phyloP scores from a whole-genome alignment of 352 stramenopile species.

The Globisporangium paroecandrum region DNA sequence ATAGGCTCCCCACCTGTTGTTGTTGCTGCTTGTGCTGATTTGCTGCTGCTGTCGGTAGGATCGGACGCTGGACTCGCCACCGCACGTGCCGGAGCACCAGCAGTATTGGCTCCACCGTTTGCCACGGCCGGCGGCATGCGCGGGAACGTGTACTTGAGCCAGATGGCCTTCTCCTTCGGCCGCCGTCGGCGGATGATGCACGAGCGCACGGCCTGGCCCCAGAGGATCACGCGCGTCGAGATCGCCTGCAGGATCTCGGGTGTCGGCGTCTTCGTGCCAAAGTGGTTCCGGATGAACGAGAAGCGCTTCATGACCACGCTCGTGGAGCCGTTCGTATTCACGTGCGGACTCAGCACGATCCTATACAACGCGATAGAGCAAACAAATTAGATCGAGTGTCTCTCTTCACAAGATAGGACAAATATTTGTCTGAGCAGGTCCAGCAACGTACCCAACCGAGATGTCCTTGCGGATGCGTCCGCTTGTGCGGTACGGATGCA shows the following conservation, averaged over 20 bases:
- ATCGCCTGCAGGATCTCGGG: constrained; percentile 57
- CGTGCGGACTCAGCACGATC: constrained; percentile 40
- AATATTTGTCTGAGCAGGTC: too few species aligned
- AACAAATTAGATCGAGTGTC: neutral
- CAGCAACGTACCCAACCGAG: constrained; percentile 36
- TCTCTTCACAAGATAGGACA: neutral
- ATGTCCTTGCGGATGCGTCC: constrained; percentile 59
- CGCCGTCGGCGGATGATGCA: constrained; percentile 41
- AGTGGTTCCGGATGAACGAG: constrained; percentile 65
- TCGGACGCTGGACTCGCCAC: too few species aligned
- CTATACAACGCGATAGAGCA: constrained; percentile 5
- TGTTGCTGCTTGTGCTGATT: too few species aligned
- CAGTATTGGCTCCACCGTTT: neutral
- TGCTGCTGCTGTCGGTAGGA: too few species aligned
- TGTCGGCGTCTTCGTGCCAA: constrained; percentile 34
- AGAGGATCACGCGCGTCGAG: constrained; percentile 63
- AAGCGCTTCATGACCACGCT: constrained; percentile 64
- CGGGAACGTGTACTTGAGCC: constrained; percentile 38
- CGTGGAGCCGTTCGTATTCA: constrained; percentile 30
- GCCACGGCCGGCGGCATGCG: constrained; percentile 5
- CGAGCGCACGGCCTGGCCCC: constrained; percentile 54
- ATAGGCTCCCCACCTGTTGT: too few species aligned
- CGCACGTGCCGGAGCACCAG: neutral
- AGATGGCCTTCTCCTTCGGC: constrained; percentile 31
- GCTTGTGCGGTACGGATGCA: constrained; percentile 44